Percentiles rank a stretch among this genome's conserved stretches.
phyloP scores from a whole-genome alignment of 1,284 basidiomycete species.

The Chiua sp. region DNA sequence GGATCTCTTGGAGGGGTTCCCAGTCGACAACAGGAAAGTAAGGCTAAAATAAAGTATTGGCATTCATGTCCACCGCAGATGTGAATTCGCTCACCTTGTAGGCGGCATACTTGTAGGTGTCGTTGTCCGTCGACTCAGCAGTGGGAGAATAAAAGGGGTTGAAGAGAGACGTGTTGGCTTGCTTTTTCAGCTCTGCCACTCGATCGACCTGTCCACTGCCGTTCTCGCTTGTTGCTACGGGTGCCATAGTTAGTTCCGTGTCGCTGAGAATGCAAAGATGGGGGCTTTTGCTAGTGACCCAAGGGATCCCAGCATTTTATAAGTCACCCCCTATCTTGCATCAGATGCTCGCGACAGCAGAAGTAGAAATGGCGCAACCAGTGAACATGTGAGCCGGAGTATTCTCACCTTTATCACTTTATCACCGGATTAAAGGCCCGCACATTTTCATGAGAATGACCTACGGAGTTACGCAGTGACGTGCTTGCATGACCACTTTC shows the following conservation, averaged over 20 bases:
- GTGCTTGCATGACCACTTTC: slow-evolving; percentile 1
- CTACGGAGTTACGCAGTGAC: neutral
- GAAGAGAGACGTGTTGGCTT: too few relatives aligned
- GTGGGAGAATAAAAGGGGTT: slow-evolving; percentile 75
- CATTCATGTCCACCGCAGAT: neutral
- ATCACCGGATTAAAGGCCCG: neutral
- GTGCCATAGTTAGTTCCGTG: slow-evolving; percentile 44
- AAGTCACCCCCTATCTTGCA: neutral
- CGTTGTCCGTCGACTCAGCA: slow-evolving; percentile 53
- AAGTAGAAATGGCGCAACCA: slow-evolving; percentile 27
- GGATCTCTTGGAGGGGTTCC: slow-evolving; percentile 63
- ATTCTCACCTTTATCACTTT: slow-evolving; percentile 14
- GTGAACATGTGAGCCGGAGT: slow-evolving; percentile 22
- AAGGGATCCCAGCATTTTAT: slow-evolving; percentile 22
- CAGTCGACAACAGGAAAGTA: slow-evolving; percentile 66
- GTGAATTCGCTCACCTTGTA: slow-evolving; percentile 55
- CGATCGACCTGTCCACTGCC: slow-evolving; percentile 15
- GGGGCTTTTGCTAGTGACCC: neutral
- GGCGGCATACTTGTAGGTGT: slow-evolving; percentile 59
- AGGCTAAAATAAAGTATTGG: slow-evolving; percentile 48
- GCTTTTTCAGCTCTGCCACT: slow-evolving; percentile 26
- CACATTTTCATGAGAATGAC: neutral
- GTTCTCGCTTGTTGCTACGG: slow-evolving; percentile 45
- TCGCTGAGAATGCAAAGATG: neutral
- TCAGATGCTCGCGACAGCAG: slow-evolving; percentile 18